Conservation (phyloP, 148 eudicot species). For the Amaranthus palmeri region DNA sequence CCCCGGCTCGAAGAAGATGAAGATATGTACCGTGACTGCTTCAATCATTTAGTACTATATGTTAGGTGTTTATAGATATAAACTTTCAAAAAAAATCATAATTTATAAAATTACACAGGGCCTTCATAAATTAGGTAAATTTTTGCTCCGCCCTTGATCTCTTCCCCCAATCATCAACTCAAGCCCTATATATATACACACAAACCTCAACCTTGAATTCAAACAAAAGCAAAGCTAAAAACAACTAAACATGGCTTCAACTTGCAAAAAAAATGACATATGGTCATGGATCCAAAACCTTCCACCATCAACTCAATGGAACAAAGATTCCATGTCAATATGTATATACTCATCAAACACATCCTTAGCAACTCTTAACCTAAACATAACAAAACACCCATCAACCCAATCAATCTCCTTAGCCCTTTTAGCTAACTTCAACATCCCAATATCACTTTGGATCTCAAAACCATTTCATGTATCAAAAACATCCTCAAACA, state of each 20-base stretch:
- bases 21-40: too few species aligned
- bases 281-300: constrained; percentile 75
- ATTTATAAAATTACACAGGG: too few species aligned
- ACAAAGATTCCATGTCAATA: constrained; percentile 38
- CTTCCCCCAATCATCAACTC: neutral
- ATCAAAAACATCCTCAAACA: constrained; percentile 13
- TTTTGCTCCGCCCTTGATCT: too few species aligned
- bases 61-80: too few species aligned
- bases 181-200: constrained; percentile 19
- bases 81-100: too few species aligned
- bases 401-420: constrained; percentile 37
- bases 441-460: constrained; percentile 58
- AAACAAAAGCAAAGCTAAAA: neutral
- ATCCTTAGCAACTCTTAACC: constrained; percentile 51
- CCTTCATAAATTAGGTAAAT: too few species aligned
- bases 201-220: constrained; percentile 11
- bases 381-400: constrained; percentile 38
- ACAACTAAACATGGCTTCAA: constrained; percentile 7
- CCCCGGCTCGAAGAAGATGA: too few species aligned
- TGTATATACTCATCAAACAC: constrained; percentile 48
- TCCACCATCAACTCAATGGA: constrained; percentile 60
- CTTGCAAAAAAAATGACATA: constrained; percentile 41
- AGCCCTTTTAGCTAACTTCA: constrained; percentile 54
- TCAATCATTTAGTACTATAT: too few species aligned
- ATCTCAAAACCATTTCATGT: constrained; percentile 53